These are phyloP conservation scores for Euphorbia peplus DNA, from an alignment of 345 rosid species.

Conservation along the genomic window DNA sequence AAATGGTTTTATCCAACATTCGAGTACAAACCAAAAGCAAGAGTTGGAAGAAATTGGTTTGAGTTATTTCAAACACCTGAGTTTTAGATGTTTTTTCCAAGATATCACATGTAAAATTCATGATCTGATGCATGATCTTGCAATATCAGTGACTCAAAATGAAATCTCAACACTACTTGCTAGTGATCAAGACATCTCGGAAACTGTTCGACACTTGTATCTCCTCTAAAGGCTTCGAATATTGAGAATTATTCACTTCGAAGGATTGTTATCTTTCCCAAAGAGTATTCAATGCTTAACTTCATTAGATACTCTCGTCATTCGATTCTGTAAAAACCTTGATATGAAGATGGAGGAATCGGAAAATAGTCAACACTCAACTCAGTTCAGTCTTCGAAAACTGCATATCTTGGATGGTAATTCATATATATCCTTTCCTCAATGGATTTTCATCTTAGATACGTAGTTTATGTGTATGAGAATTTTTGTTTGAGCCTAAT, in stretches of 20 bases:
- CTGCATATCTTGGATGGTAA: neutral
- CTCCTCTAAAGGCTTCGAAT: constrained; percentile 19
- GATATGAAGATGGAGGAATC: constrained; percentile 1
- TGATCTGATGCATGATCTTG: constrained; percentile 16
- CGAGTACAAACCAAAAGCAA: neutral
- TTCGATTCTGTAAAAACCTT: neutral
- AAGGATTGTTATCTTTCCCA: neutral
- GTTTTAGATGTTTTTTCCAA: neutral
- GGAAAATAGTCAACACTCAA: neutral
- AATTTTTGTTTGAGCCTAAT: no score
- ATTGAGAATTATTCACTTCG: constrained; percentile 4
- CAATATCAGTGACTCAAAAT: constrained; percentile 5
- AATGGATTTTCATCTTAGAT: no score
- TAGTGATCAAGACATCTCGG: neutral
- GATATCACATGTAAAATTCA: constrained; percentile 12
- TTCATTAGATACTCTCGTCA: neutral
- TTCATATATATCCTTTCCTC: no score
- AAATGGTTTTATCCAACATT: neutral
- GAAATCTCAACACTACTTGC: constrained; percentile 3
- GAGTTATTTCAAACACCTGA: neutral
- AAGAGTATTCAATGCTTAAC: neutral
- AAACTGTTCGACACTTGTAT: constrained; percentile 17
- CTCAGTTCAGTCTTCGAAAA: constrained; percentile 7
- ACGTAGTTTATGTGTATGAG: no score
- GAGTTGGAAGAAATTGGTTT: constrained; percentile 4